Percentiles rank a stretch among this genome's conserved stretches.
Conservation (phyloP, 2,329 filamentous ascomycete species). For the Penicillium sp. region DNA sequence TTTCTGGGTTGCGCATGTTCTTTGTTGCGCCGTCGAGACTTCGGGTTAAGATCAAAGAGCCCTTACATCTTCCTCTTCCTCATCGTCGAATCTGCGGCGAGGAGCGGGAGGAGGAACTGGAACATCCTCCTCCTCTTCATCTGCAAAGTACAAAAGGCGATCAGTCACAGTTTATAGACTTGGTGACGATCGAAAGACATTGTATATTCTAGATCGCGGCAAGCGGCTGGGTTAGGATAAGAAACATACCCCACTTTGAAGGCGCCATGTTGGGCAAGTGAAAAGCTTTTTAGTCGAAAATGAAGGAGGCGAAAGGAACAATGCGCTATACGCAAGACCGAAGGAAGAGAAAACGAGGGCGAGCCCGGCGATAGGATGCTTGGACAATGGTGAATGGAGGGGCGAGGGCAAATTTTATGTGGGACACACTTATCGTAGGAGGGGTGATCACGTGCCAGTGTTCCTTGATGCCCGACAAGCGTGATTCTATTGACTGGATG, state of each 20-base stretch:
- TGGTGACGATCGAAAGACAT: not conserved
- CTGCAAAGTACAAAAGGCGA: conserved; percentile 6
- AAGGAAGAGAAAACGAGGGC: conserved; percentile 15
- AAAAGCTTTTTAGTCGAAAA: conserved; percentile 10
- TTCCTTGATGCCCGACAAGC: conserved; percentile 24
- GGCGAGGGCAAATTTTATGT: conserved; percentile 33
- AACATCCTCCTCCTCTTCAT: conserved; percentile 53
- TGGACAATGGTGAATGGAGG: conserved; percentile 25
- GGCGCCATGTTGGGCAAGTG: conserved; percentile 44
- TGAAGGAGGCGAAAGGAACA: conserved; percentile 7
- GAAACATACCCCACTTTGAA: conserved; percentile 53
- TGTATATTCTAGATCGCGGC: not conserved
- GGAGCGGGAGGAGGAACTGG: conserved; percentile 50
- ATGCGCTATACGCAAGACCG: conserved; percentile 18
- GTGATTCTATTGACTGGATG: conserved; percentile 6
- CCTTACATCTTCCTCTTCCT: conserved; percentile 81
- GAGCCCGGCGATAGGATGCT: conserved; percentile 21
- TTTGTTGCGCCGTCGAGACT: conserved; percentile 1
- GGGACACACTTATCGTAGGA: conserved; percentile 27
- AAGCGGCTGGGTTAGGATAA: conserved; percentile 17
- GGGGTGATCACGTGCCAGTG: conserved; percentile 27
- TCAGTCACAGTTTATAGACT: conserved; percentile 11
- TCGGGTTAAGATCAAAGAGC: not conserved
- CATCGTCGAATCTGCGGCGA: conserved; percentile 82
- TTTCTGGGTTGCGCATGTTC: not conserved